These are phyloP conservation scores for Zoysia pacifica DNA, from an alignment of 176 grass and related monocot genomes.

Conservation along the genomic window DNA sequence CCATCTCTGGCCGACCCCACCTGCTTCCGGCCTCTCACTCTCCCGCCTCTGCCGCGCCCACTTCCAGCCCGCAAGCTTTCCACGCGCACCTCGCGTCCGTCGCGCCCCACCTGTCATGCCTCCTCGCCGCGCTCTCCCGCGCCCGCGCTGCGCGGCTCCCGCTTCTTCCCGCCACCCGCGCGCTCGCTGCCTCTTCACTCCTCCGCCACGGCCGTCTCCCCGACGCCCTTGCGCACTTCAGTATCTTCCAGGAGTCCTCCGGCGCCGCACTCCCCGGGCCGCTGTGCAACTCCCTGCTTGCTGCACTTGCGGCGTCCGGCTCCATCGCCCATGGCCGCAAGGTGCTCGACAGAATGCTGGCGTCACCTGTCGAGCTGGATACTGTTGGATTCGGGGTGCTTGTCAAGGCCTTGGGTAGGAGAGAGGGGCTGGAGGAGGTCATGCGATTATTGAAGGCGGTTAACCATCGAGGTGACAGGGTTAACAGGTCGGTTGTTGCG, in stretches of 20 bases:
- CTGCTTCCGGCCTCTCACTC: background rate
- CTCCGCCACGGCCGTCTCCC: conserved; percentile 55
- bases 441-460: conserved; percentile 31
- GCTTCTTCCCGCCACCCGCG: conserved; percentile 24
- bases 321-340: conserved; percentile 50
- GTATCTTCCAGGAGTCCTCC: conserved; percentile 37
- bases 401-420: background rate
- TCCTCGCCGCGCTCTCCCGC: conserved; percentile 31
- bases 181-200: conserved; percentile 12
- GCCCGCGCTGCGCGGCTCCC: conserved; percentile 29
- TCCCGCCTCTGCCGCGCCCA: conserved; percentile 27
- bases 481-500: conserved; percentile 64
- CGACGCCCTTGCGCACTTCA: conserved; percentile 62
- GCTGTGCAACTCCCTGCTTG: conserved; percentile 63
- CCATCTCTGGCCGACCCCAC: background rate
- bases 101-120: conserved; percentile 2
- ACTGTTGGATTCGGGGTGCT: conserved; percentile 75
- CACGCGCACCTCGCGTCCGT: conserved; percentile 31
- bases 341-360: conserved; percentile 72
- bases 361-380: conserved; percentile 14
- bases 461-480: background rate
- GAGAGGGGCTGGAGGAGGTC: background rate
- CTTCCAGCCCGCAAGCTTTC: conserved; percentile 26
- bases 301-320: conserved; percentile 37
- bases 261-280: conserved; percentile 2